A percentile compares a stretch with the other conserved stretches of the same genome.
These are phyloP conservation scores for Musa itinerans DNA, from an alignment of 176 grass and related monocot genomes.

Conservation along the genomic window DNA sequence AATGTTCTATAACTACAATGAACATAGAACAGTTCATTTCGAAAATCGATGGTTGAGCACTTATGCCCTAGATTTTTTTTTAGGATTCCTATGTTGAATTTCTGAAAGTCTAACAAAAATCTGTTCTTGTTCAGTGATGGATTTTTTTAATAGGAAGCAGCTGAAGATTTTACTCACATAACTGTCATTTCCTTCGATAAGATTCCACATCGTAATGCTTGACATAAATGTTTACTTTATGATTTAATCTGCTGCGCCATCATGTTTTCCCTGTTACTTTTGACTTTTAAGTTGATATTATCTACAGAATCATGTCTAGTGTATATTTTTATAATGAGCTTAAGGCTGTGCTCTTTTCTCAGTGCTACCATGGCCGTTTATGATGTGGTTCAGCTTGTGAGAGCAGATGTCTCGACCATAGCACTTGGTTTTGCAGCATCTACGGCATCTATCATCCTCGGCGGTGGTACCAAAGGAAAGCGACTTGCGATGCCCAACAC, in stretches of 20 bases:
- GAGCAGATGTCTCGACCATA: slow-evolving; percentile 74
- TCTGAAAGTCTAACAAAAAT: too few relatives aligned
- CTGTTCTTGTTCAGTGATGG: neutral
- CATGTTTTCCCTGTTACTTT: neutral
- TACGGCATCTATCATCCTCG: slow-evolving; percentile 79
- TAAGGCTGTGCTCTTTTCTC: slow-evolving; percentile 20
- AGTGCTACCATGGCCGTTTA: slow-evolving; percentile 92
- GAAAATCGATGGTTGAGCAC: neutral
- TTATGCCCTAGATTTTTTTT: neutral
- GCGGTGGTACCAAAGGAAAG: slow-evolving; percentile 78
- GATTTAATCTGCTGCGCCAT: neutral
- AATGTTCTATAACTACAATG: neutral
- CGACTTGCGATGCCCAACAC: slow-evolving; percentile 96
- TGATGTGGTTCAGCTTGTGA: slow-evolving; percentile 79
- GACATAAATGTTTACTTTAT: neutral
- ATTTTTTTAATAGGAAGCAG: neutral
- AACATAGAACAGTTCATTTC: neutral
- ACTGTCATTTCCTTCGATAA: neutral
- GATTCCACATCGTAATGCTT: neutral
- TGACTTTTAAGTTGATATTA: neutral
- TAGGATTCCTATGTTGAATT: too few relatives aligned
- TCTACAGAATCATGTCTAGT: neutral
- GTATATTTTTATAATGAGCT: neutral
- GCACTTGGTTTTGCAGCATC: slow-evolving; percentile 72
- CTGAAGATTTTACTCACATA: neutral